Percentiles rank a stretch among this genome's conserved stretches.
These are phyloP conservation scores for Mycosphaerella sp. DNA, from an alignment of 2,329 filamentous ascomycete genomes.

Conservation along the genomic window DNA sequence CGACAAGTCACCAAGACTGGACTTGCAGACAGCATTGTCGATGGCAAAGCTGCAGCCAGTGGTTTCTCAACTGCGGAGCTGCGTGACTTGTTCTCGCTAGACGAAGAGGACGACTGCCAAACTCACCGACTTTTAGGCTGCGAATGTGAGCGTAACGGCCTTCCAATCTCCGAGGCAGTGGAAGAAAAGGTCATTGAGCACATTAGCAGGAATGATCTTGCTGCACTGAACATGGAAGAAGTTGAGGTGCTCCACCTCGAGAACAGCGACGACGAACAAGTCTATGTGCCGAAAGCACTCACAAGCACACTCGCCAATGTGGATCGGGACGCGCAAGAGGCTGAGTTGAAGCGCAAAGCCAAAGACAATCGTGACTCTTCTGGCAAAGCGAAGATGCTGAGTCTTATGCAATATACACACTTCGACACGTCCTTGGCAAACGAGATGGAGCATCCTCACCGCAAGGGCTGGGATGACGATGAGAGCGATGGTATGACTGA, in stretches of 20 bases:
- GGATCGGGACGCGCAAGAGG: conserved; percentile 35
- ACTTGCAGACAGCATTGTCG: conserved; percentile 64
- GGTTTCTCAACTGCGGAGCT: conserved; percentile 62
- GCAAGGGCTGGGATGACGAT: not conserved
- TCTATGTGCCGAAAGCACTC: not conserved
- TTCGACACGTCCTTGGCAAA: conserved; percentile 39
- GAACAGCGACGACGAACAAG: conserved; percentile 25
- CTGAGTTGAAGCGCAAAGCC: conserved; percentile 25
- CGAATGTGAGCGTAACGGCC: conserved; percentile 52
- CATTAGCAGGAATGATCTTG: conserved; percentile 25
- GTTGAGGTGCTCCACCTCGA: conserved; percentile 23
- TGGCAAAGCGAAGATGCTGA: conserved; percentile 40
- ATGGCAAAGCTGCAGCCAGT: conserved; percentile 54
- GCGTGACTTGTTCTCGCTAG: conserved; percentile 59
- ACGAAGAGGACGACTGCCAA: conserved; percentile 55
- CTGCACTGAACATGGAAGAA: conserved; percentile 16
- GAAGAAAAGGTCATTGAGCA: conserved; percentile 18
- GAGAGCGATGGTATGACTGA: conserved; percentile 12
- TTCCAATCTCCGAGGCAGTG: conserved; percentile 20
- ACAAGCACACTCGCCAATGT: conserved; percentile 26
- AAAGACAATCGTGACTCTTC: conserved; percentile 30
- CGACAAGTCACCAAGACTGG: conserved; percentile 65
- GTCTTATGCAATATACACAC: conserved; percentile 51
- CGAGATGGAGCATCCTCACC: not conserved
- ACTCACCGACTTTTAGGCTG: conserved; percentile 64